Conservation (phyloP, 805 yeast genomes). For the Metschnikowia proteae region DNA sequence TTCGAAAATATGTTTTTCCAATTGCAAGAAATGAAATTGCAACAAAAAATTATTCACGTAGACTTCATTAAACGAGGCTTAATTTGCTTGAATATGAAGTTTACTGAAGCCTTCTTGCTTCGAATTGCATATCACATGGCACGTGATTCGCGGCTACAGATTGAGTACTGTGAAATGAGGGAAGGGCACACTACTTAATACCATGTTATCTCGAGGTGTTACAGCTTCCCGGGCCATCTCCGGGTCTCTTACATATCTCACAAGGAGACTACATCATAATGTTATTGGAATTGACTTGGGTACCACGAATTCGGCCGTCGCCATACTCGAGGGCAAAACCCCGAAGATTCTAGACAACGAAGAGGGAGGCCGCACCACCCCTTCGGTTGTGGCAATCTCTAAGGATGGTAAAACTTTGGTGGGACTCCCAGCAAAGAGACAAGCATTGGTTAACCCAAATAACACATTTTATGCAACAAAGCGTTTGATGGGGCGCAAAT, state of each 20-base stretch:
- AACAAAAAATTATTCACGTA: background rate
- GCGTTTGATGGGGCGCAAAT: conserved; percentile 73
- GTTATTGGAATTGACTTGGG: conserved; percentile 83
- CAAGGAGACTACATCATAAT: conserved; percentile 20
- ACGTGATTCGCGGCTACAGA: background rate
- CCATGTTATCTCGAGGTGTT: background rate
- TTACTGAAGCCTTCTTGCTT: too few relatives aligned
- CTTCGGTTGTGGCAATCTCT: conserved; percentile 69
- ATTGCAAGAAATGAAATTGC: background rate
- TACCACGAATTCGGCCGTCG: conserved; percentile 85
- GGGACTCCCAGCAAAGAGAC: conserved; percentile 74
- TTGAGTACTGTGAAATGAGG: background rate
- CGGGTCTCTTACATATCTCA: background rate
- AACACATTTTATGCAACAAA: conserved; percentile 82
- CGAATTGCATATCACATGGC: background rate
- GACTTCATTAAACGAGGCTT: background rate
- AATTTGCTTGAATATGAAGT: too few relatives aligned
- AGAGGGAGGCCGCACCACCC: conserved; percentile 77
- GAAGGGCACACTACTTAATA: background rate
- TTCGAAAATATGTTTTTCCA: background rate
- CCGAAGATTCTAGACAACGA: conserved; percentile 70
- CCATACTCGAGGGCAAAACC: conserved; percentile 60
- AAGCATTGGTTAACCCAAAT: conserved; percentile 68
- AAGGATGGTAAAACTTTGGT: conserved; percentile 37
- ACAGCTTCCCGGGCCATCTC: background rate